Conservation (phyloP, 163 green algal genomes). For the Scenedesmus sp. region DNA sequence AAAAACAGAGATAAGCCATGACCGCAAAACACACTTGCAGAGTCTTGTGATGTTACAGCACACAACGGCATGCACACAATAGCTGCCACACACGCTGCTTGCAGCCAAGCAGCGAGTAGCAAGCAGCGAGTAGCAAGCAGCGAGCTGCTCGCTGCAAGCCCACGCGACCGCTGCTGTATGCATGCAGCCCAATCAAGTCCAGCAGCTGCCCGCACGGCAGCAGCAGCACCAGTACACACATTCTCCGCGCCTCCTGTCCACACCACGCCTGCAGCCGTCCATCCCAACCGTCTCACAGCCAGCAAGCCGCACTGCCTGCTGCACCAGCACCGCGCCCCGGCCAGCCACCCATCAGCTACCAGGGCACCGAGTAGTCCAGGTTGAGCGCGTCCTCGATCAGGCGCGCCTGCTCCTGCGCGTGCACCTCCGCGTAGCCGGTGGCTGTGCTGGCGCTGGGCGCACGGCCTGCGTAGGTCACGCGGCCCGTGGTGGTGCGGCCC, state of each 20-base stretch:
- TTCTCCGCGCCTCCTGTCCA: too few relatives aligned
- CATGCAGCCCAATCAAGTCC: too few relatives aligned
- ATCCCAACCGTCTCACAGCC: background rate
- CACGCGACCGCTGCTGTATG: background rate
- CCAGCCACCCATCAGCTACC: background rate
- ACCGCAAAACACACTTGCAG: background rate
- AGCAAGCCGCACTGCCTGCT: background rate
- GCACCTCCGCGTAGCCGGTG: conserved; percentile 93
- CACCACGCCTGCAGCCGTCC: background rate
- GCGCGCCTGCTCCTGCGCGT: conserved; percentile 82
- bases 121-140: too few relatives aligned
- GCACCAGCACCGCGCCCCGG: background rate
- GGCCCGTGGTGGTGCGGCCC: conserved; percentile 53
- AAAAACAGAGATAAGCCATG: background rate
- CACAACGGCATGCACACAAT: background rate
- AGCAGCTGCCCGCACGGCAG: too few relatives aligned
- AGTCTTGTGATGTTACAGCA: background rate
- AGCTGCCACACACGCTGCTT: background rate
- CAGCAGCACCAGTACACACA: too few relatives aligned
- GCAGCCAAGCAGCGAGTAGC: background rate
- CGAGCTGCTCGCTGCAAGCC: too few relatives aligned
- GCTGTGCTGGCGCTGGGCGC: conserved; percentile 87
- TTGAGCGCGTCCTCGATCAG: conserved; percentile 69
- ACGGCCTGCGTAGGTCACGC: conserved; percentile 91
- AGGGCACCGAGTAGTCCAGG: conserved; percentile 50